phyloP scores from a whole-genome alignment of 441 rosid genomes.

The Pelargonium australe region DNA sequence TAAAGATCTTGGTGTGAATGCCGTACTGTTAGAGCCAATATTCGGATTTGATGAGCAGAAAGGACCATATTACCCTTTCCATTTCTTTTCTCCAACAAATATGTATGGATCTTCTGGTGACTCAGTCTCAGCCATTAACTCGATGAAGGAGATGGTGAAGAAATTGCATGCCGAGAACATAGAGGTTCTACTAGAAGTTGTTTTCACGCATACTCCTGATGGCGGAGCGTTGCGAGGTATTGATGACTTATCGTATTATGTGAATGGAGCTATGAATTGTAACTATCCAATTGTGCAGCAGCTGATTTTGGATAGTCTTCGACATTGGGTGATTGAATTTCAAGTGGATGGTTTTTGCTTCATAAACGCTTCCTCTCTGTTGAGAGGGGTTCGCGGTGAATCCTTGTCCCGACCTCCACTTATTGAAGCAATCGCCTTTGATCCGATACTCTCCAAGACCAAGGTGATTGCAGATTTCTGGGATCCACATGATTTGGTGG shows the following conservation, averaged over 20 bases:
- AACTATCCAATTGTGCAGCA: slow-evolving; percentile 66
- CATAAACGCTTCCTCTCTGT: slow-evolving; percentile 59
- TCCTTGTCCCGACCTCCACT: slow-evolving; percentile 70
- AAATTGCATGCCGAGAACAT: slow-evolving; percentile 62
- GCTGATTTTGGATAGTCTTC: slow-evolving; percentile 67
- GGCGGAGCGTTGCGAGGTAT: slow-evolving; percentile 62
- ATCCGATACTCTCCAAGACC: slow-evolving; percentile 66
- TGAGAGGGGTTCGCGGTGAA: slow-evolving; percentile 64
- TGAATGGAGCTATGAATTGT: slow-evolving; percentile 50
- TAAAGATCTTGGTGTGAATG: slow-evolving; percentile 67
- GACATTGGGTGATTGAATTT: slow-evolving; percentile 74
- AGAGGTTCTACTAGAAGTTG: slow-evolving; percentile 80
- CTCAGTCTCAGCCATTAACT: slow-evolving; percentile 44
- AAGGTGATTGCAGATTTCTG: slow-evolving; percentile 77
- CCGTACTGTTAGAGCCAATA: slow-evolving; percentile 75
- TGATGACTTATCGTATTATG: slow-evolving; percentile 52
- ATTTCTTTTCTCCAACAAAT: slow-evolving; percentile 65
- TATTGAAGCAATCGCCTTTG: slow-evolving; percentile 83
- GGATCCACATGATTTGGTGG: slow-evolving; percentile 40
- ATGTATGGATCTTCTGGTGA: slow-evolving; percentile 49
- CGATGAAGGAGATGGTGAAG: slow-evolving; percentile 88
- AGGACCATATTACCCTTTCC: slow-evolving; percentile 69
- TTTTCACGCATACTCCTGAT: slow-evolving; percentile 61
- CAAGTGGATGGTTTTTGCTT: slow-evolving; percentile 86
- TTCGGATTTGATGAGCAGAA: slow-evolving; percentile 55